Evolutionary conservation across 2,329 filamentous ascomycete species (phyloP).

Genomic region (Penicillium brasilianum): DNA sequence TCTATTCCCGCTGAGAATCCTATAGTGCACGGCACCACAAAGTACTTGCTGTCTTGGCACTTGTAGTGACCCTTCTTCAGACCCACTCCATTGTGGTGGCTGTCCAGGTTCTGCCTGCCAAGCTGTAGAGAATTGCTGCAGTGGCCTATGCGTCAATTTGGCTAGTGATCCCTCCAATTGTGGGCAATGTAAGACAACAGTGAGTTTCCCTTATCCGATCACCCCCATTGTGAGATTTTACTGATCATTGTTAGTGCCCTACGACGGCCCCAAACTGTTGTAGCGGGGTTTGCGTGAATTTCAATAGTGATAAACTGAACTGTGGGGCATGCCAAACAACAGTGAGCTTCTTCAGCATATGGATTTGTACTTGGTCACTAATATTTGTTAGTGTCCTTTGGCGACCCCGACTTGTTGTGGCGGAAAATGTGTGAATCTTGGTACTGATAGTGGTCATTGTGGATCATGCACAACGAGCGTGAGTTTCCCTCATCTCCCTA

Average conservation of each 20-base stretch:
- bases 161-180: slow-evolving; percentile 17
- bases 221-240: not conserved
- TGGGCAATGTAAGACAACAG: slow-evolving; percentile 12
- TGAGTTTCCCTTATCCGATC: not conserved
- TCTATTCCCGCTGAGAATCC: not conserved
- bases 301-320: not conserved
- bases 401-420: not conserved
- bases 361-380: not conserved
- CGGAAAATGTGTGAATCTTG: not conserved
- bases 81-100: slow-evolving; percentile 14
- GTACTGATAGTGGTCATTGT: not conserved
- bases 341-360: not conserved
- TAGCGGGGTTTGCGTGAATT: not conserved
- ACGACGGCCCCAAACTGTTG: not conserved
- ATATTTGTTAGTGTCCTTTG: not conserved
- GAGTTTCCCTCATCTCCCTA: not conserved
- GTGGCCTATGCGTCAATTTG: slow-evolving; percentile 20
- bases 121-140: slow-evolving; percentile 21
- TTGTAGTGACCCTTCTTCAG: slow-evolving; percentile 14
- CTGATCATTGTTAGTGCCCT: not conserved
- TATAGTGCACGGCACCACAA: not conserved
- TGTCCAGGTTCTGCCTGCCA: slow-evolving; percentile 12
- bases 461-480: not conserved
- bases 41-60: slow-evolving; percentile 15
- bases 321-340: not conserved